Percentiles rank a stretch among this genome's conserved stretches.
Evolutionary conservation across 164 flowering plant genomes (phyloP).

Genomic region (Euptelea pleiosperma): DNA sequence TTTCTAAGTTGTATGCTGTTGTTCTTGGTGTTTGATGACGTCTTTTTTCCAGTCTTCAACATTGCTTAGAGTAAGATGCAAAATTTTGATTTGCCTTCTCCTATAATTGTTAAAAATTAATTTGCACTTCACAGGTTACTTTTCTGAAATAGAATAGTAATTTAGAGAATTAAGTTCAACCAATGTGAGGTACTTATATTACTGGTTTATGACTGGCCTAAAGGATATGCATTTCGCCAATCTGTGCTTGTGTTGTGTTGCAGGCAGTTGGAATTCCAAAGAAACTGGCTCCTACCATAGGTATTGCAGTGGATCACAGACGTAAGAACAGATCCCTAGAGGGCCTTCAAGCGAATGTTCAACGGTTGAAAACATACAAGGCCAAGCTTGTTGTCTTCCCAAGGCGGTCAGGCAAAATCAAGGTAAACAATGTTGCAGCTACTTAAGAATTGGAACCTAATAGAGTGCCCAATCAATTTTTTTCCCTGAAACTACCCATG

Average conservation of each 20-base stretch:
- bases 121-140: no score
- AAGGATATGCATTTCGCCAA: no score
- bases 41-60: no score
- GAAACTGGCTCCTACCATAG: conserved; percentile 76
- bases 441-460: background rate
- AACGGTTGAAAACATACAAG: conserved; percentile 80
- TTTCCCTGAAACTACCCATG: no score
- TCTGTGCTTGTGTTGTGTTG: background rate
- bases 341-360: conserved; percentile 68
- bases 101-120: no score
- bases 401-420: conserved; percentile 55
- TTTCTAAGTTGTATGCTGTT: no score
- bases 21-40: no score
- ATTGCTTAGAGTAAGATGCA: no score
- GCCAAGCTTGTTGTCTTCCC: conserved; percentile 88
- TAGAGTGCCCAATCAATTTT: background rate
- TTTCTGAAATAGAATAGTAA: no score
- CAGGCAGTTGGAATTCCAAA: conserved; percentile 81
- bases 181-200: no score
- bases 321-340: conserved; percentile 72
- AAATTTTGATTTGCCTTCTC: no score
- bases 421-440: conserved; percentile 36
- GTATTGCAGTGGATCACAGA: conserved; percentile 75
- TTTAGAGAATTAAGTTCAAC: no score
- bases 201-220: background rate